Evolutionary conservation across 768 basidiomycete genomes (phyloP), one percentile per base, ranked within the genome.

Genomic region (Candolleomyces aberdarensis): DNA sequence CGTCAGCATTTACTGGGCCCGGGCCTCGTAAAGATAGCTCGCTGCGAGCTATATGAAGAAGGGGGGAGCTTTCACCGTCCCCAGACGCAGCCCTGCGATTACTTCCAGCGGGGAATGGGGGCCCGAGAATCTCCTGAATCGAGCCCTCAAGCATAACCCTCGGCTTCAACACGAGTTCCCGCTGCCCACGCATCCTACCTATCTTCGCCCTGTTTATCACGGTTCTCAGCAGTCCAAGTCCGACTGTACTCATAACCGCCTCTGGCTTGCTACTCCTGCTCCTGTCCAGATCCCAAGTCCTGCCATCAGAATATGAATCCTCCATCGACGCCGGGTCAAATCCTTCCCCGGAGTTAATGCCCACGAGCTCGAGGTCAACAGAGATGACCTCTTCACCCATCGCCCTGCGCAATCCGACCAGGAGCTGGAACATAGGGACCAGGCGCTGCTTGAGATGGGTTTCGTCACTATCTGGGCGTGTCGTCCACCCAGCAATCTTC

Each of bases 301-400:
- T 50, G 7, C 57, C 66, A 32, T 73, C 73, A 5, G 67, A 67
- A 29, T 71, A 70, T 2, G 66, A 68, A n/a, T 72, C 69, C 31
- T 70, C 69, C 70, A 71, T 71, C 20, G 22, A 46, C 8, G 3
- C 36, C 2, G 62, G 31, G 20, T 64, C 56, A 50, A 68, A 71
- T 7, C 11, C 10, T 1, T 50, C 32, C 6, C 63, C 63, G 0
- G 64, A 55, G 0, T 53, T 31, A 20, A 69, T 40, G 1, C 52
- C 10, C 43, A 41, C 56, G 9, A 68, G 48, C 49, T 65, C 62
- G 29, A 71, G 62, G 46, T 73, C 69, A 7, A 66, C 63, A 10
- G 70, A 70, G 39, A 66, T 71, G 56, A 71, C 66, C 47, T 66
- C 70, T 50, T 43, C 43, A 10, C 56, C 63, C 39, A 49, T 75